Percentiles rank a stretch among this genome's conserved stretches.
Evolutionary conservation across 2,329 filamentous ascomycete species (phyloP).

Genomic region (Chaetomiaceae sp.): DNA sequence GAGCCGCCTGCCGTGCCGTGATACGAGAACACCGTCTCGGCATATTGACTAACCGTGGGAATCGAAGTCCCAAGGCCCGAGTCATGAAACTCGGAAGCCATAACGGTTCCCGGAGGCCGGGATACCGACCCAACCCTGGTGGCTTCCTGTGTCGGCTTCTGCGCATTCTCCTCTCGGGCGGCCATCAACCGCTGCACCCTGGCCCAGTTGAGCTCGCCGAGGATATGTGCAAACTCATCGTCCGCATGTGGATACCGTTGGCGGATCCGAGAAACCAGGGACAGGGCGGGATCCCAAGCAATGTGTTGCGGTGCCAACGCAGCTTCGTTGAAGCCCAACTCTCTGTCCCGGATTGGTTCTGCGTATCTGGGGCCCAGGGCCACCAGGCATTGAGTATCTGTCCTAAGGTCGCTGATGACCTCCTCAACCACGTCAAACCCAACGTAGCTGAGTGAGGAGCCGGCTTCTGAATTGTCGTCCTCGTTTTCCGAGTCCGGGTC

Average conservation of each 20-base stretch:
- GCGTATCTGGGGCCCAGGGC: background rate
- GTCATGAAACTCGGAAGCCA: constrained; percentile 1
- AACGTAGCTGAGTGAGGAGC: too few relatives aligned
- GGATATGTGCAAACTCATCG: background rate
- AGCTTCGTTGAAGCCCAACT: background rate
- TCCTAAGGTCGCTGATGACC: background rate
- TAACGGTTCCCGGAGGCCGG: background rate
- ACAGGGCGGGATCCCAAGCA: background rate
- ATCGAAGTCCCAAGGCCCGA: background rate
- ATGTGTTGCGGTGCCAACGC: background rate
- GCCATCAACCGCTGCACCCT: background rate
- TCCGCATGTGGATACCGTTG: constrained; percentile 1
- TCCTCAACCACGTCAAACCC: background rate
- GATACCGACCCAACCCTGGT: background rate
- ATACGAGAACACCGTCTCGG: constrained; percentile 3
- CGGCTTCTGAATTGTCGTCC: too few relatives aligned
- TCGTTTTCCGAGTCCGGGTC: background rate
- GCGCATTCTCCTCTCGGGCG: background rate
- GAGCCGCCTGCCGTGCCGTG: constrained; percentile 1
- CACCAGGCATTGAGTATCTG: constrained; percentile 1
- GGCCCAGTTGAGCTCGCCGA: background rate
- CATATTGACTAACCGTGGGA: background rate
- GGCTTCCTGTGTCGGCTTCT: background rate
- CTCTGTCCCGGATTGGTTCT: constrained; percentile 2
- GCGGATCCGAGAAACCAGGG: background rate